Evolutionary conservation across 176 grass and related monocot genomes (phyloP), one percentile per base, ranked within the genome.

Genomic region (Puya raimondii): DNA sequence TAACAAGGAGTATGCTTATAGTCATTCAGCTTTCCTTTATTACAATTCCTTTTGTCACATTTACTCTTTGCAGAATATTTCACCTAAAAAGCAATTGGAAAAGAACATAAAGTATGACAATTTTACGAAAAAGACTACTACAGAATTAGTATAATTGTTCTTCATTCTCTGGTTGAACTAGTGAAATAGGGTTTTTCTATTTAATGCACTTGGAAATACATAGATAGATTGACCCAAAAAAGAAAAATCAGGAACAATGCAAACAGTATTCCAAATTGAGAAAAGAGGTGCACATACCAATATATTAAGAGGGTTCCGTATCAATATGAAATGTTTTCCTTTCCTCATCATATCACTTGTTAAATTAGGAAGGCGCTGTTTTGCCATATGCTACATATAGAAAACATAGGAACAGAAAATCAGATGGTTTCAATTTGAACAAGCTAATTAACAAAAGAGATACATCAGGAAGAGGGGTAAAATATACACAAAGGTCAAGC

Each of bases 271-370:
- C 54, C 20, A 59, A 15, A 59, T 59, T 59, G 54, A 48, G 63
- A 63, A 61, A 12, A 17, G 20, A 67, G 17, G 47, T 27, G n/a
- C 4, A 74, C 49, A 69, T 92, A 97, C 93, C 84, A 97, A 79
- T 50, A 88, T 92, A 75, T 88, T 86, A 65, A 97, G 74, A 74
- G 93, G 93, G 66, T 85, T 92, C 11, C 89, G 79, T 76, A 97
- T 97, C 74, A 97, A 65, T 81, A 97, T 92, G 80, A 97, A 92
- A 80, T 97, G 93, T 11, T 92, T 97, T 80, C 93, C 93, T 72
- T 85, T 90, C 78, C 90, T 92, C 86, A 90, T 84, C 78, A 97
- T 82, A 77, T 90, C 82, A 22, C 63, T 76, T 47, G 84, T 77
- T 49, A 97, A 79, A 61, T 85, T 80, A 50, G 89, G 89, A 47